Conservation (phyloP, 805 yeast species). For the Grigorovia jiainica region DNA sequence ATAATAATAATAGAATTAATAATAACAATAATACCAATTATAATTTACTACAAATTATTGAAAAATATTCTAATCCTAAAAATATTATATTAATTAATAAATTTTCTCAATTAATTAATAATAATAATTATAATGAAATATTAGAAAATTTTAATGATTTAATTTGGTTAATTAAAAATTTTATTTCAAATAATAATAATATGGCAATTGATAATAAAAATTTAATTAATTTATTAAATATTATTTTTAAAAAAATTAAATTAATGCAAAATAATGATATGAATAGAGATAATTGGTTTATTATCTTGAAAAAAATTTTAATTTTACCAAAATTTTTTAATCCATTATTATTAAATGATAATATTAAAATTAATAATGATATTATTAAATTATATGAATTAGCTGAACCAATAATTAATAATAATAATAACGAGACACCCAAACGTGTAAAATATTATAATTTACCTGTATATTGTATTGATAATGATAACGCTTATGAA, state of each 20-base stretch:
- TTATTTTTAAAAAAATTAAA: slow-evolving; percentile 23
- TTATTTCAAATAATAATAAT: slow-evolving; percentile 41
- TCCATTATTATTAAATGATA: slow-evolving; percentile 4
- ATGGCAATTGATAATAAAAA: neutral
- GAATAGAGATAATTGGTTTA: slow-evolving; percentile 45
- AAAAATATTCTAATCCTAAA: neutral
- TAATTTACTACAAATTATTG: neutral
- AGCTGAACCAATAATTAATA: neutral
- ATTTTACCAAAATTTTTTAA: slow-evolving; percentile 5
- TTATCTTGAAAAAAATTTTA: slow-evolving; percentile 33
- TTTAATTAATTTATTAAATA: slow-evolving; percentile 29
- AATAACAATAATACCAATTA: neutral
- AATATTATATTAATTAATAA: slow-evolving; percentile 13
- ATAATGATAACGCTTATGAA: slow-evolving; percentile 70
- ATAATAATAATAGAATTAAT: too few relatives aligned
- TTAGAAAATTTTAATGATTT: slow-evolving; percentile 27
- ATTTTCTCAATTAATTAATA: slow-evolving; percentile 20
- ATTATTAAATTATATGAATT: neutral
- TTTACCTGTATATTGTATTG: slow-evolving; percentile 70
- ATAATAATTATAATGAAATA: slow-evolving; percentile 4
- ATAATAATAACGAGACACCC: slow-evolving; percentile 3
- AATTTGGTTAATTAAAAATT: slow-evolving; percentile 42
- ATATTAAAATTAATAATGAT: slow-evolving; percentile 23
- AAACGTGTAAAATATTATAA: slow-evolving; percentile 34
- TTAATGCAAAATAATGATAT: slow-evolving; percentile 33